Conservation (phyloP, 2,329 filamentous ascomycete species). For the Fusarium sacchari region DNA sequence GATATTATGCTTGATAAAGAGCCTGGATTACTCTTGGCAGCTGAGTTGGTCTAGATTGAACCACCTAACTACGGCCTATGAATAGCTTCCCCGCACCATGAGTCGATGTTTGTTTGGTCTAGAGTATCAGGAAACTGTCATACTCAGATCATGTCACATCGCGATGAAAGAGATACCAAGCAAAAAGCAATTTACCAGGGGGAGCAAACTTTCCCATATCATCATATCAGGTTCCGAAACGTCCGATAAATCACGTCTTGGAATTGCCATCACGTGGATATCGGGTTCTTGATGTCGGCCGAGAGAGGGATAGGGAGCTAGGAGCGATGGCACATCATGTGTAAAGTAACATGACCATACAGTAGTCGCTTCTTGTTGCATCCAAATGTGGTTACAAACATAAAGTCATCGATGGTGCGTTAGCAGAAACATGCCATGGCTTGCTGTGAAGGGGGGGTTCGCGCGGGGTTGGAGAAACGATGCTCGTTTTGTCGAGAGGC, state of each 20-base stretch:
- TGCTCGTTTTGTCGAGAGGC: background rate
- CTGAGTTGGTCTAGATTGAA: conserved; percentile 2
- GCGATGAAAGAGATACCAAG: background rate
- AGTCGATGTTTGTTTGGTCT: conserved; percentile 8
- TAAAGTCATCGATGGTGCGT: background rate
- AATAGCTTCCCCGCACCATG: conserved; percentile 23
- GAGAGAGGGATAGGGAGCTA: background rate
- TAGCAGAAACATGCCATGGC: conserved; percentile 1
- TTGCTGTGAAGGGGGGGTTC: conserved; percentile 11
- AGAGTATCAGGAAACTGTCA: conserved; percentile 14
- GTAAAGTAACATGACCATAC: conserved; percentile 5
- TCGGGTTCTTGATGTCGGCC: conserved; percentile 25
- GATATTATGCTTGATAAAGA: background rate
- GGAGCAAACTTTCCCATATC: conserved; percentile 31
- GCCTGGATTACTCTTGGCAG: background rate
- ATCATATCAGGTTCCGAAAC: conserved; percentile 27
- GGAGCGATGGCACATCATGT: background rate
- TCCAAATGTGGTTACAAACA: conserved; percentile 1
- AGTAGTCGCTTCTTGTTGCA: background rate
- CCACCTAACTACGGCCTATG: background rate
- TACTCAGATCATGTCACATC: conserved; percentile 38
- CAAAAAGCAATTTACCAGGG: background rate
- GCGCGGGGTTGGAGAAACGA: conserved; percentile 16
- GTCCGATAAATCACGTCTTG: conserved; percentile 25
- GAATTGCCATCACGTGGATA: conserved; percentile 29